Evolutionary conservation across 257 asterid species (phyloP), one percentile per base, ranked within the genome.

Genomic region (Nicotiana otophora): DNA sequence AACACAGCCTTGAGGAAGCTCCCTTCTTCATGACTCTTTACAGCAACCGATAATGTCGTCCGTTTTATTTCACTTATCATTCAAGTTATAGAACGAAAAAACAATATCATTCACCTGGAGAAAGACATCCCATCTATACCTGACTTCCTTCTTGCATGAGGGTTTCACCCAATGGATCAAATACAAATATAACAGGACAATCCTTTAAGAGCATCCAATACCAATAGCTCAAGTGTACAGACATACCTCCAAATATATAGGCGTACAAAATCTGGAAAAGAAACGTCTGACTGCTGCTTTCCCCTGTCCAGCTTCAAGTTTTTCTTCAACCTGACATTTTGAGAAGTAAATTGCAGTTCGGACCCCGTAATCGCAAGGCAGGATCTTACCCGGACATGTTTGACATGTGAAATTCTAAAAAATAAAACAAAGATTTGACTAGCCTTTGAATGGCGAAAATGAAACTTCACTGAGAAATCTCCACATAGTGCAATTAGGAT

Each of bases 231-330:
- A 15, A 72, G 16, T 20, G 19, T 11, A 16, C 62, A 85, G 58
- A 77, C 74, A 66, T 87, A 92, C 97, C 98, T 94, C 98, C 85
- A 94, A 90, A 82, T 84, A 94, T 51, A 94, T 94, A 81, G 98
- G 98, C 26, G 98, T 92, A 84, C 94, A 91, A 78, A 94, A 94
- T 85, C 98, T 87, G 69, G 97, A 91, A 80, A 94, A 87, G 91
- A 92, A 89, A 46, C 96, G 95, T 2, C 96, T 89, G 75, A 86
- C 77, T 34, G 86, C 74, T 75, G 98, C 85, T 85, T 94, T 92
- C 86, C 98, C 96, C 85, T 94, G 96, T 75, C 98, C 96, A 79
- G 88, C 65, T 85, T 91, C 98, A 78, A 94, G 98, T 82, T 94
- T 94, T 89, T 92, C 97, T 87, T 94, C 98, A 17, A 90, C 97